These are phyloP conservation scores for Styphnolobium japonicum DNA, from an alignment of 306 rosid species.

Conservation along the genomic window DNA sequence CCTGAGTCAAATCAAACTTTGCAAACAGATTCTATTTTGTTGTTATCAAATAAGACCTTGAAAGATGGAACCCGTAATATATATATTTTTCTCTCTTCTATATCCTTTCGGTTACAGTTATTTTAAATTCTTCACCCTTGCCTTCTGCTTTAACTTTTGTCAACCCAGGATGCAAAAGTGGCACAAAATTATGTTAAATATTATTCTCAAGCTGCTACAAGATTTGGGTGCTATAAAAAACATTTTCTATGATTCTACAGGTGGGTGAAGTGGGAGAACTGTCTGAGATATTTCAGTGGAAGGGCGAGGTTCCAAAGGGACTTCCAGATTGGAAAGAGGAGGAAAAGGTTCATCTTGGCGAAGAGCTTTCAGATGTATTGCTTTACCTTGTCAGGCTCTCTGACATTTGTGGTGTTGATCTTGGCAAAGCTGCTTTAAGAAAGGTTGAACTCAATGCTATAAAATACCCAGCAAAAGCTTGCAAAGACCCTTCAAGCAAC, in stretches of 20 bases:
- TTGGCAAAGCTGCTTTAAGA: conserved; percentile 83
- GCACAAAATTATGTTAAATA: background rate
- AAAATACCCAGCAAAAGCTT: conserved; percentile 57
- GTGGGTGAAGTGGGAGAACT: conserved; percentile 95
- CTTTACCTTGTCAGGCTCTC: conserved; percentile 88
- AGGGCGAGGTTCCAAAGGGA: conserved; percentile 84
- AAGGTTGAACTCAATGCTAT: conserved; percentile 75
- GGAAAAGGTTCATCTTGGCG: conserved; percentile 83
- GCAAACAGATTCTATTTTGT: conserved; percentile 6
- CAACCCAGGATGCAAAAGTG: background rate
- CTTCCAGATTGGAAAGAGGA: conserved; percentile 81
- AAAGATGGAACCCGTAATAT: background rate
- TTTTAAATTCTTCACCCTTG: too few relatives aligned
- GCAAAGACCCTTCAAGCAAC: background rate
- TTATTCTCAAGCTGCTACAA: background rate
- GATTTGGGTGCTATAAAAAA: background rate
- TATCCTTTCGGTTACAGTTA: too few relatives aligned
- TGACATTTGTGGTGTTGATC: conserved; percentile 90
- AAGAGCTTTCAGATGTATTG: conserved; percentile 92
- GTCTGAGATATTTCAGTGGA: conserved; percentile 97
- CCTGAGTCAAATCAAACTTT: conserved; percentile 26
- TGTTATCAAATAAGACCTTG: conserved; percentile 16
- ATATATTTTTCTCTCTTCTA: background rate
- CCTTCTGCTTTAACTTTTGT: background rate
- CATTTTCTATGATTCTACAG: conserved; percentile 19